Evolutionary conservation across 2,329 filamentous ascomycete species (phyloP).

Genomic region (Curvularia hawaiiensis): DNA sequence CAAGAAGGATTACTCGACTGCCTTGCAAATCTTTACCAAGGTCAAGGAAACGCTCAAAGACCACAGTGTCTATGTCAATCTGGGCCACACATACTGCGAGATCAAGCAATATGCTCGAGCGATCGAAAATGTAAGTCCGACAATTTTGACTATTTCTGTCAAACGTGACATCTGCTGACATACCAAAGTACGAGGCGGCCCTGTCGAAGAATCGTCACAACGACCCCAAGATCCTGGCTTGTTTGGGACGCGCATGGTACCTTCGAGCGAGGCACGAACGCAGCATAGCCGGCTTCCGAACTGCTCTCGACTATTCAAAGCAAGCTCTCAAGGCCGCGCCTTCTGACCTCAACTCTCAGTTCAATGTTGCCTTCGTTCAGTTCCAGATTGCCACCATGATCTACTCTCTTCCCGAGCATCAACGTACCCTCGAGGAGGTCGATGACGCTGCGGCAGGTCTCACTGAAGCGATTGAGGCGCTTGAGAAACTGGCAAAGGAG

Average conservation of each 20-base stretch:
- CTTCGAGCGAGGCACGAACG: conserved; percentile 75
- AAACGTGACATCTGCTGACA: conserved; percentile 14
- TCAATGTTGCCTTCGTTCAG: conserved; percentile 97
- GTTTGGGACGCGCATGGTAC: conserved; percentile 86
- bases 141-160: background rate
- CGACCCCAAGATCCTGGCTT: conserved; percentile 80
- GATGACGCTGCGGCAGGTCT: conserved; percentile 80
- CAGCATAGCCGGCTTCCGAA: conserved; percentile 66
- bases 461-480: conserved; percentile 79
- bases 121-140: conserved; percentile 73
- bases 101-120: conserved; percentile 87
- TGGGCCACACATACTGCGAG: conserved; percentile 92
- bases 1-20: conserved; percentile 83
- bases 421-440: conserved; percentile 80
- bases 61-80: conserved; percentile 85
- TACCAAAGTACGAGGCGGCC: conserved; percentile 76
- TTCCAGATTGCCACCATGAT: conserved; percentile 89
- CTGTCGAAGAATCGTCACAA: conserved; percentile 78
- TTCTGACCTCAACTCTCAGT: conserved; percentile 88
- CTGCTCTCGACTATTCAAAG: conserved; percentile 66
- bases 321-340: conserved; percentile 78
- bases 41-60: conserved; percentile 90
- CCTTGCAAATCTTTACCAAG: conserved; percentile 86
- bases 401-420: conserved; percentile 73
- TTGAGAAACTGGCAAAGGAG: conserved; percentile 63